Conservation (phyloP, 2,329 filamentous ascomycete genomes). For the Rhinocladiella similis region DNA sequence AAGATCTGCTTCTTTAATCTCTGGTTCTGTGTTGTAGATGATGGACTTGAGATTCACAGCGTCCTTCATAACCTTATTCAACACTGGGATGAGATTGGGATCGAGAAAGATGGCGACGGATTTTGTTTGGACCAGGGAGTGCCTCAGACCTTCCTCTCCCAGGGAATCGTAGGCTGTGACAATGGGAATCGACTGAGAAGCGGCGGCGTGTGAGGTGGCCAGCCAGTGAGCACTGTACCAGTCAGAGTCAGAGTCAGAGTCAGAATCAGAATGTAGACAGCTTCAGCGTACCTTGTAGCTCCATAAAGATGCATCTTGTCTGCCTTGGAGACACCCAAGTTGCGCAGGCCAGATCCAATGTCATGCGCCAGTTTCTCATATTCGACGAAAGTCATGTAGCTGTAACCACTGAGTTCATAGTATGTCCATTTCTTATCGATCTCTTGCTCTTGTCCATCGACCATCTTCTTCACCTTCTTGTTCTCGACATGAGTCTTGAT, state of each 20-base stretch:
- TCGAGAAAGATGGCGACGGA: slow-evolving; percentile 39
- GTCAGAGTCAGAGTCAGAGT: background rate
- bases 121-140: slow-evolving; percentile 36
- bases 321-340: slow-evolving; percentile 67
- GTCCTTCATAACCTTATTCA: slow-evolving; percentile 54
- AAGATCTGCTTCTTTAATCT: slow-evolving; percentile 50
- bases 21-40: slow-evolving; percentile 55
- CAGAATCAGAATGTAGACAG: background rate
- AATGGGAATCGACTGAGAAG: slow-evolving; percentile 84
- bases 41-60: slow-evolving; percentile 54
- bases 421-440: slow-evolving; percentile 90
- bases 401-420: slow-evolving; percentile 78
- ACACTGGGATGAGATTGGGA: slow-evolving; percentile 44
- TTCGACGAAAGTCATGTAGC: slow-evolving; percentile 75
- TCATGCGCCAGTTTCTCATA: slow-evolving; percentile 70
- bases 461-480: slow-evolving; percentile 85
- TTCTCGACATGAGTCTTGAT: slow-evolving; percentile 77
- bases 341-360: slow-evolving; percentile 71
- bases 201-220: slow-evolving; percentile 72
- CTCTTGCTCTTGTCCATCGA: slow-evolving; percentile 76
- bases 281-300: slow-evolving; percentile 65
- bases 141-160: slow-evolving; percentile 36
- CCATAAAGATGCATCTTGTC: slow-evolving; percentile 80
- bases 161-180: slow-evolving; percentile 62
- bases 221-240: slow-evolving; percentile 73